Conservation (phyloP, 2,329 filamentous ascomycete species). For the Cytospora piceae region DNA sequence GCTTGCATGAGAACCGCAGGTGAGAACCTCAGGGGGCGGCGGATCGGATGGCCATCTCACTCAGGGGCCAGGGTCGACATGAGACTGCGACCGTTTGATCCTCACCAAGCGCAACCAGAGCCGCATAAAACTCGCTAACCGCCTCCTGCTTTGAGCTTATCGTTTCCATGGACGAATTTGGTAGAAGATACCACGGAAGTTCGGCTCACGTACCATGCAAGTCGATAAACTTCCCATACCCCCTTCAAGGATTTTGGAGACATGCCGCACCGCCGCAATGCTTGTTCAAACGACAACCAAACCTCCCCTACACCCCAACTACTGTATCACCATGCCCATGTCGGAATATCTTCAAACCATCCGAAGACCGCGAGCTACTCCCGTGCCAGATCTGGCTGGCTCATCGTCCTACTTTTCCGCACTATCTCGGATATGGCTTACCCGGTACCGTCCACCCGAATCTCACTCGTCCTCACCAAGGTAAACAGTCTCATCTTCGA, state of each 20-base stretch:
- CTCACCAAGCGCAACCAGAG: slow-evolving; percentile 2
- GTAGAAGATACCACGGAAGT: slow-evolving; percentile 6
- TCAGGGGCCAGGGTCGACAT: not conserved
- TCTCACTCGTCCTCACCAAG: slow-evolving; percentile 9
- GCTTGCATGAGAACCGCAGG: not conserved
- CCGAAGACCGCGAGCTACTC: slow-evolving; percentile 5
- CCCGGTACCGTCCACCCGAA: not conserved
- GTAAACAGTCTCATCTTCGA: slow-evolving; percentile 15
- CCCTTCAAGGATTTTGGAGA: not conserved
- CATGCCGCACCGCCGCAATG: slow-evolving; percentile 4
- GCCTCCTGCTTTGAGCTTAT: not conserved
- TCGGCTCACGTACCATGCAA: slow-evolving; percentile 13
- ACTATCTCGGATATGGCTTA: not conserved
- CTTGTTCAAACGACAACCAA: slow-evolving; percentile 17
- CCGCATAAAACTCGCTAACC: slow-evolving; percentile 17
- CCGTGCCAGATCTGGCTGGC: not conserved
- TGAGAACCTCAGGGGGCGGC: not conserved
- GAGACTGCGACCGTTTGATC: slow-evolving; percentile 23
- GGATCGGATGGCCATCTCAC: not conserved
- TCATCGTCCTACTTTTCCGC: slow-evolving; percentile 1
- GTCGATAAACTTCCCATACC: not conserved
- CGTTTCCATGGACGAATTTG: not conserved
- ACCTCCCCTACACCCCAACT: not conserved
- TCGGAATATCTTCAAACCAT: slow-evolving; percentile 12
- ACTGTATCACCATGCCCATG: not conserved